Percentiles rank a stretch among this genome's conserved stretches.
phyloP scores from a whole-genome alignment of 768 basidiomycete species.

The Hygrophorus pudorinus region DNA sequence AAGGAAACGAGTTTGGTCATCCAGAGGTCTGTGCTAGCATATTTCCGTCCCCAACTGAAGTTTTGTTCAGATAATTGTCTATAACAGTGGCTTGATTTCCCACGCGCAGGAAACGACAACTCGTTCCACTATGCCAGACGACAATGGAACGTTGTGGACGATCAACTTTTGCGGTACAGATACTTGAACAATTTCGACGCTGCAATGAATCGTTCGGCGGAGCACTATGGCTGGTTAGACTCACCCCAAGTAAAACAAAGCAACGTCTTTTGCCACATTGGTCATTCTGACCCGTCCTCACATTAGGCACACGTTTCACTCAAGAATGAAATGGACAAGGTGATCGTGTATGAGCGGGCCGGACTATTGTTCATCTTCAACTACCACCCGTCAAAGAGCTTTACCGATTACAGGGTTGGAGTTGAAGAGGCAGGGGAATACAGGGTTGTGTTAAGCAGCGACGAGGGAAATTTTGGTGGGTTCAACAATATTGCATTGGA shows the following conservation, averaged over 20 bases:
- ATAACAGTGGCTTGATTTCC: constrained; percentile 95
- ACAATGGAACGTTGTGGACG: constrained; percentile 94
- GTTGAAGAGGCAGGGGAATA: constrained; percentile 83
- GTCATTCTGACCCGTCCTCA: constrained; percentile 4
- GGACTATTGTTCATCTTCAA: constrained; percentile 95
- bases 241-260: constrained; percentile 54
- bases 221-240: constrained; percentile 75
- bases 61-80: constrained; percentile 4
- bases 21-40: constrained; percentile 56
- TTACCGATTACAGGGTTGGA: constrained; percentile 89
- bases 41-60: neutral
- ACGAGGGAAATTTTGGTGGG: constrained; percentile 84
- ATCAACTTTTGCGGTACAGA: constrained; percentile 76
- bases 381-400: constrained; percentile 88
- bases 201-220: constrained; percentile 83
- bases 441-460: constrained; percentile 66
- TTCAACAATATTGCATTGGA: constrained; percentile 69
- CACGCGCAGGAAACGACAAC: constrained; percentile 88
- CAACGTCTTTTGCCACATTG: neutral
- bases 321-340: constrained; percentile 89
- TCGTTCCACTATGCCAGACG: constrained; percentile 96
- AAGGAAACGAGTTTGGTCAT: constrained; percentile 97
- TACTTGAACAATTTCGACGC: constrained; percentile 91
- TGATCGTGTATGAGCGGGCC: constrained; percentile 89
- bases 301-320: constrained; percentile 83